Base-by-base conservation (phyloP, 257 asterid species). In the Jasminum sambac region DNA sequence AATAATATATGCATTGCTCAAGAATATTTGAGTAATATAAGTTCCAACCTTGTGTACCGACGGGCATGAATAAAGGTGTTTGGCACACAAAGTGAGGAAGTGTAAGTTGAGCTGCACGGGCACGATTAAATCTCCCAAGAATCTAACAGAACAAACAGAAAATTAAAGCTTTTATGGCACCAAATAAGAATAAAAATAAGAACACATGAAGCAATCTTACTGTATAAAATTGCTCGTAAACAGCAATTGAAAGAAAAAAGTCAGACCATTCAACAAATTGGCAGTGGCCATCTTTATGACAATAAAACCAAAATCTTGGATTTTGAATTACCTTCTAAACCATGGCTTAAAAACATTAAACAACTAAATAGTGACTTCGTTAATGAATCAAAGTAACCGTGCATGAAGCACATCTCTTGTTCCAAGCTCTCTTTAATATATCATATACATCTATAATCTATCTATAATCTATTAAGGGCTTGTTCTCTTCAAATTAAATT, bases 11-110 rank as follows among this genome's bases (percentile, higher is more conserved):
- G 17, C 21, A 72, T 9, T 1, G 16, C 26, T 44, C 65, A 39
- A 36, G 57, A 69, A 78, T 37, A 68, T 2, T 10, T 13, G 7
- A 50, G 72, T 46, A 68, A 36, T 4, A 52, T 50, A 72, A 61
- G 17, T 42, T 64, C 74, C 77, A 63, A 89, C 99, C 99, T 91
- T 95, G 98, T n/a, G 99, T 91, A 30, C 99, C 99, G 30, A 95
- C 99, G 0, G 99, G 99, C 99, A 95, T 91, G 74, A 95, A 91
- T 40, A 95, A 79, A 65, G 98, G 99, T 63, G 98, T 91, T 77
- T 91, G 93, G 76, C 86, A 85, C 44, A 82, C 85, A 79, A 82
- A 88, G 81, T 95, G 99, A 21, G 98, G 99, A 67, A 91, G 97
- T 36, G 90, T 88, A 63, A 95, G 95, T 62, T 64, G 80, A 64